Evolutionary conservation across 1,139 yeast genomes (phyloP).

Genomic region (Geotrichum europaeum): DNA sequence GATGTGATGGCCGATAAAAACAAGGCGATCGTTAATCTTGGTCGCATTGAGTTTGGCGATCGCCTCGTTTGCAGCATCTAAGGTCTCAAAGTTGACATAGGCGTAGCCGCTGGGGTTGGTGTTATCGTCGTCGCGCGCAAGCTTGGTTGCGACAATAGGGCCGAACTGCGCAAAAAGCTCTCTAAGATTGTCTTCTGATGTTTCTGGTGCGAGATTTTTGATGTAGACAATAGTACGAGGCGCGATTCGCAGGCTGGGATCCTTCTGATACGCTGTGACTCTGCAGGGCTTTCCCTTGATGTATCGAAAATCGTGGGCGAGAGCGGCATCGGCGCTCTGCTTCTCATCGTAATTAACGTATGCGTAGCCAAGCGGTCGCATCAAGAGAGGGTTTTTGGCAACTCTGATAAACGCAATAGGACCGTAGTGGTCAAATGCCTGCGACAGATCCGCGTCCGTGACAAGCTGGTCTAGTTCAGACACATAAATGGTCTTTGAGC

Average conservation of each 20-base stretch:
- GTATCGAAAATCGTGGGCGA: slow-evolving; percentile 73
- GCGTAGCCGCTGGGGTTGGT: slow-evolving; percentile 62
- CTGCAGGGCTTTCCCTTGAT: slow-evolving; percentile 84
- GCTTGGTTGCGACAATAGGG: slow-evolving; percentile 80
- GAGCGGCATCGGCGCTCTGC: slow-evolving; percentile 76
- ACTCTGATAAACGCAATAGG: slow-evolving; percentile 84
- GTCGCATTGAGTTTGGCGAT: slow-evolving; percentile 86
- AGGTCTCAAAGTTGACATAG: slow-evolving; percentile 80
- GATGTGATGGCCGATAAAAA: slow-evolving; percentile 81
- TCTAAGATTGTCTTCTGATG: slow-evolving; percentile 73
- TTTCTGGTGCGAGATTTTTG: slow-evolving; percentile 77
- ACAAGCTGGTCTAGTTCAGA: slow-evolving; percentile 14
- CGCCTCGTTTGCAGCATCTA: slow-evolving; percentile 78
- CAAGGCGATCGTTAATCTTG: slow-evolving; percentile 78
- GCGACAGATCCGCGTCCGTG: slow-evolving; percentile 35
- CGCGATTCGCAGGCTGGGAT: slow-evolving; percentile 68
- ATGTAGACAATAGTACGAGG: slow-evolving; percentile 62
- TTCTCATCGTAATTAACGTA: slow-evolving; percentile 78
- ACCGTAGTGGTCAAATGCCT: slow-evolving; percentile 77
- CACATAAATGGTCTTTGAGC: slow-evolving; percentile 3
- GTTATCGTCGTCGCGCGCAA: slow-evolving; percentile 66
- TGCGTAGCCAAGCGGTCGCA: slow-evolving; percentile 86
- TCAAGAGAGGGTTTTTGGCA: slow-evolving; percentile 83
- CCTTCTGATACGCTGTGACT: slow-evolving; percentile 93
- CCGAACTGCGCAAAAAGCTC: slow-evolving; percentile 86